These are phyloP conservation scores for Hanseniaspora meyeri DNA, from an alignment of 805 yeast species.

Conservation along the genomic window DNA sequence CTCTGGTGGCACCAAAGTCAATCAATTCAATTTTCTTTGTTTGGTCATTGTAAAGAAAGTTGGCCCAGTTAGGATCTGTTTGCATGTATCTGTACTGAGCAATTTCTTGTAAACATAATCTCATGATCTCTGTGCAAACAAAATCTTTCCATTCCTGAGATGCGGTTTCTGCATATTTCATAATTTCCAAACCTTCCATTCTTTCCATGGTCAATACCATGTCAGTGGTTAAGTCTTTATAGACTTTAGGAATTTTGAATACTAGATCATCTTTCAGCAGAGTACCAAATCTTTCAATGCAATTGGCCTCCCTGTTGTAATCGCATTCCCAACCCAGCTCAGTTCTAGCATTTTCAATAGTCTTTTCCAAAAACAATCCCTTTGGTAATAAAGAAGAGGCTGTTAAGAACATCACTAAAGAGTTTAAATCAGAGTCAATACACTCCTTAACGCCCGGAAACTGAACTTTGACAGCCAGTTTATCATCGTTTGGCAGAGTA, in stretches of 20 bases:
- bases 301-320: slow-evolving; percentile 76
- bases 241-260: slow-evolving; percentile 72
- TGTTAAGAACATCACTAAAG: slow-evolving; percentile 63
- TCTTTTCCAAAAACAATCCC: slow-evolving; percentile 81
- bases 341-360: slow-evolving; percentile 82
- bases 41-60: slow-evolving; percentile 68
- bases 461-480: slow-evolving; percentile 89
- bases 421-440: slow-evolving; percentile 87
- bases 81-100: slow-evolving; percentile 85
- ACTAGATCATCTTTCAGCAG: slow-evolving; percentile 47
- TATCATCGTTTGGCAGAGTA: slow-evolving; percentile 47
- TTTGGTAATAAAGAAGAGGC: slow-evolving; percentile 82
- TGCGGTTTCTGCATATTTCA: slow-evolving; percentile 53
- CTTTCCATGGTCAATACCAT: slow-evolving; percentile 82
- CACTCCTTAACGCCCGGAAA: slow-evolving; percentile 93
- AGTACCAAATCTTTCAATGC: slow-evolving; percentile 54
- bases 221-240: slow-evolving; percentile 62
- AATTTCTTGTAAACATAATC: slow-evolving; percentile 74
- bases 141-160: slow-evolving; percentile 55
- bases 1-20: slow-evolving; percentile 93
- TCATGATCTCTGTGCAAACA: slow-evolving; percentile 78
- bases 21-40: slow-evolving; percentile 68
- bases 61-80: slow-evolving; percentile 99
- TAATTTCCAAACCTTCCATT: slow-evolving; percentile 73
- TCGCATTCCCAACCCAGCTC: slow-evolving; percentile 98